phyloP scores from a whole-genome alignment of 2,329 filamentous ascomycete species.

The Leptodontidium sp. region DNA sequence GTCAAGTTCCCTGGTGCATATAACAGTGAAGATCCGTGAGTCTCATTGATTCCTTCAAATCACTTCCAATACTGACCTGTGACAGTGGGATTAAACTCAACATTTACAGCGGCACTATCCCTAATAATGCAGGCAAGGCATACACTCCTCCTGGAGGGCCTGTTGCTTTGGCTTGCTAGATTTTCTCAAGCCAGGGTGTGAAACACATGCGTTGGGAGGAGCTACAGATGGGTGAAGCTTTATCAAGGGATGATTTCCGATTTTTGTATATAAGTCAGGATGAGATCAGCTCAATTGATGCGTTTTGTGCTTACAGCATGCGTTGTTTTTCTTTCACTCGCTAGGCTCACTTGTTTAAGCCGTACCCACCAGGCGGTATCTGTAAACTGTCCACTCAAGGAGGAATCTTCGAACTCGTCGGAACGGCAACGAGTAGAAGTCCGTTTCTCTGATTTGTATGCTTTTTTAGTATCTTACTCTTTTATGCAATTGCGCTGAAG shows the following conservation, averaged over 20 bases:
- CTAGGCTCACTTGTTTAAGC: background rate
- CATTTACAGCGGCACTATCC: slow-evolving; percentile 51
- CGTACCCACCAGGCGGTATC: background rate
- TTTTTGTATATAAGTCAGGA: slow-evolving; percentile 4
- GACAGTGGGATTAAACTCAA: slow-evolving; percentile 46
- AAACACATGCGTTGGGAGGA: background rate
- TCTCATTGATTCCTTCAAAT: slow-evolving; percentile 40
- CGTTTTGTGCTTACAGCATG: background rate
- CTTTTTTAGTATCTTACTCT: too few species aligned
- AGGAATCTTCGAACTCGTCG: too few species aligned
- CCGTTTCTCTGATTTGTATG: too few species aligned
- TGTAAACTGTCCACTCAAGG: too few species aligned
- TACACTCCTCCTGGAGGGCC: slow-evolving; percentile 52
- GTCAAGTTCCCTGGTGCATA: slow-evolving; percentile 60
- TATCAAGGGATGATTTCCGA: background rate
- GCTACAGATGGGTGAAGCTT: too few species aligned
- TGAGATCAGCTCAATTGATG: background rate
- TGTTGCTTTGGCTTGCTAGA: slow-evolving; percentile 46
- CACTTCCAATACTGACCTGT: slow-evolving; percentile 30
- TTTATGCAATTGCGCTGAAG: too few species aligned
- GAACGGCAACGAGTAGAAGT: too few species aligned
- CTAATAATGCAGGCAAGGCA: slow-evolving; percentile 51
- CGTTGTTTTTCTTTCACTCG: background rate
- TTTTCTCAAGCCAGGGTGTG: background rate
- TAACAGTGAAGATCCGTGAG: slow-evolving; percentile 55